Evolutionary conservation across 2,329 filamentous ascomycete genomes (phyloP).

Genomic region (Cercospora sojina): DNA sequence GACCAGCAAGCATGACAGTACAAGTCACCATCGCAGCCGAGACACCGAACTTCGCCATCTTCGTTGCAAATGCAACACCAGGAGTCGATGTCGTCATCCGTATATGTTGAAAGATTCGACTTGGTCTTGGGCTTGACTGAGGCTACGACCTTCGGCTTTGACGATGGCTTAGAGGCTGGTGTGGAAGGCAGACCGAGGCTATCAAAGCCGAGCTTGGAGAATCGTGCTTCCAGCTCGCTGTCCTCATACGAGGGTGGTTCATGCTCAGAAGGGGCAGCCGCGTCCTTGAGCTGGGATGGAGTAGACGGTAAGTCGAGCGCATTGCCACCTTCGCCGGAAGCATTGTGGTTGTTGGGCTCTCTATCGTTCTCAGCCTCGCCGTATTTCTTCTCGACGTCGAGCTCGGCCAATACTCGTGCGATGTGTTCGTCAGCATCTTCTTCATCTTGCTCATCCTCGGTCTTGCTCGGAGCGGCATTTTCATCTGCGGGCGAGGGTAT

Average conservation of each 20-base stretch:
- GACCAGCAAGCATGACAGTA: conserved; percentile 79
- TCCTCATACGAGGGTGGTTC: conserved; percentile 40
- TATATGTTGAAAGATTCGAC: conserved; percentile 44
- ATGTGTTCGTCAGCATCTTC: conserved; percentile 50
- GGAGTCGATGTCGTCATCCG: conserved; percentile 69
- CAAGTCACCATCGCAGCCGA: conserved; percentile 68
- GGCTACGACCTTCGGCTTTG: conserved; percentile 26
- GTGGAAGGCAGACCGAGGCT: conserved; percentile 48
- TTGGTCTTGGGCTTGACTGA: conserved; percentile 33
- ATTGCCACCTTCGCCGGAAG: background rate
- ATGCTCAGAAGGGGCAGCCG: conserved; percentile 12
- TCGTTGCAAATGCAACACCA: conserved; percentile 85
- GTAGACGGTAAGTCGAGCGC: conserved; percentile 36
- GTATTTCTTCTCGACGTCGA: conserved; percentile 47
- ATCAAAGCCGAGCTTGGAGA: conserved; percentile 47
- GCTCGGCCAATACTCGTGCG: conserved; percentile 47
- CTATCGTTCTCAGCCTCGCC: conserved; percentile 22
- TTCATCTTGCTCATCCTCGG: conserved; percentile 36
- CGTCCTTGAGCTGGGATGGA: conserved; percentile 31
- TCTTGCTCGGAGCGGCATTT: conserved; percentile 16
- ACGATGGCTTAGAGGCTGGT: conserved; percentile 45
- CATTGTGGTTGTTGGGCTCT: background rate
- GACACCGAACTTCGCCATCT: conserved; percentile 70
- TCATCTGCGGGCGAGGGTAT: conserved; percentile 5
- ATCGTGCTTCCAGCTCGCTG: conserved; percentile 47